Evolutionary conservation across 2,329 filamentous ascomycete species (phyloP).

Genomic region (Pseudocercospora fijiensis): DNA sequence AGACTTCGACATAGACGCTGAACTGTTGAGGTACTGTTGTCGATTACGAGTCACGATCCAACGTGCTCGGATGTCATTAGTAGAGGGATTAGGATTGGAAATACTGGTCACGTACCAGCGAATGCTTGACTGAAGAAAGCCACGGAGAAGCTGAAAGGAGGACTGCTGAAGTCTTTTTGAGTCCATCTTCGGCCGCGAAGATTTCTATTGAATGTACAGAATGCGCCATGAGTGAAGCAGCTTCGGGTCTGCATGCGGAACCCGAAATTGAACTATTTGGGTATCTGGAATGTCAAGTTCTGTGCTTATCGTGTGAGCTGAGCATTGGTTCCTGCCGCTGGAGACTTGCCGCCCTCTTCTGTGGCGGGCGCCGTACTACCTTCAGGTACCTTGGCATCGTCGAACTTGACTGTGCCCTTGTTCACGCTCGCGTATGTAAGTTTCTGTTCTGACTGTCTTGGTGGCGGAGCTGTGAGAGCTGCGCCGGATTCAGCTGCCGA

Average conservation of each 20-base stretch:
- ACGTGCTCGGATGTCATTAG: neutral
- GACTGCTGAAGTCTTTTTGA: too few species aligned
- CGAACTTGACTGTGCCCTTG: conserved; percentile 37
- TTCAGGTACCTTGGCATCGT: conserved; percentile 14
- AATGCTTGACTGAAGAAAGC: too few species aligned
- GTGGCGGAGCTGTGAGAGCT: conserved; percentile 21
- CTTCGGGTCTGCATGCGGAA: neutral
- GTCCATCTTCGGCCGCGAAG: neutral
- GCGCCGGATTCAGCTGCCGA: conserved; percentile 33
- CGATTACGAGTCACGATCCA: neutral
- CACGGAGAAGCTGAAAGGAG: too few species aligned
- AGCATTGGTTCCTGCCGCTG: conserved; percentile 1
- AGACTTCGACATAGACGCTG: neutral
- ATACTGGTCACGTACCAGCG: too few species aligned
- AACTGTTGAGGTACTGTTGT: neutral
- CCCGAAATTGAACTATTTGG: neutral
- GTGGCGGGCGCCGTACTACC: neutral
- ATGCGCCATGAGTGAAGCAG: neutral
- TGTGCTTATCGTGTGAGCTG: neutral
- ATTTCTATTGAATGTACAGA: neutral
- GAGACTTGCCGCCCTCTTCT: neutral
- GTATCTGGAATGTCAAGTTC: neutral
- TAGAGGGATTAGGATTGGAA: neutral
- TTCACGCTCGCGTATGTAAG: conserved; percentile 39
- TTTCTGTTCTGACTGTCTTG: conserved; percentile 31